phyloP scores from a whole-genome alignment of 2,329 filamentous ascomycete species.

The Penicillium griseofulvum region DNA sequence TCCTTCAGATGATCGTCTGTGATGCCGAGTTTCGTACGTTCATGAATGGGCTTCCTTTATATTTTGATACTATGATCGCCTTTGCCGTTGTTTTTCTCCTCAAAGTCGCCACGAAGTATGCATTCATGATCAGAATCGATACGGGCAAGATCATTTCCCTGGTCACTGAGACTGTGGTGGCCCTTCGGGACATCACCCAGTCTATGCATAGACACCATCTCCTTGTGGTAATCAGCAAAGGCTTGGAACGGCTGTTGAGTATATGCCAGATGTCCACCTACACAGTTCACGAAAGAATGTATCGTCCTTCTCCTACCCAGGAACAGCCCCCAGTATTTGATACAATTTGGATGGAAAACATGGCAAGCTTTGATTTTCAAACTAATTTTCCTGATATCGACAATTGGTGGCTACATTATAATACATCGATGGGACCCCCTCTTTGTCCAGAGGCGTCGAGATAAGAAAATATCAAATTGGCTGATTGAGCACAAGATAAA shows the following conservation, averaged over 20 bases:
- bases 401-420: slow-evolving; percentile 23
- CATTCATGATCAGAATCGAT: slow-evolving; percentile 25
- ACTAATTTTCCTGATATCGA: slow-evolving; percentile 22
- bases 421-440: slow-evolving; percentile 6
- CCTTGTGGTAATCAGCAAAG: slow-evolving; percentile 27
- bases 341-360: slow-evolving; percentile 28
- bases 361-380: slow-evolving; percentile 32
- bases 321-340: slow-evolving; percentile 28
- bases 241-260: slow-evolving; percentile 25
- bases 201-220: slow-evolving; percentile 30
- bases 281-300: slow-evolving; percentile 10
- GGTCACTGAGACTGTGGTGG: slow-evolving; percentile 20
- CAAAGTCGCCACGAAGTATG: slow-evolving; percentile 37
- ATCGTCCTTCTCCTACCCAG: slow-evolving; percentile 24
- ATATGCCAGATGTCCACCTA: slow-evolving; percentile 18
- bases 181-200: slow-evolving; percentile 22
- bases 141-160: slow-evolving; percentile 25
- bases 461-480: background rate
- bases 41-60: slow-evolving; percentile 37
- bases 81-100: slow-evolving; percentile 42
- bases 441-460: background rate
- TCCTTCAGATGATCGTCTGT: slow-evolving; percentile 34
- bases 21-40: slow-evolving; percentile 36
- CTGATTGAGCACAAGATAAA: slow-evolving; percentile 40
- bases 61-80: slow-evolving; percentile 42